Evolutionary conservation across 352 stramenopile genomes (phyloP), one percentile per base, ranked within the genome.

Genomic region (Thalassiosira exigua): DNA sequence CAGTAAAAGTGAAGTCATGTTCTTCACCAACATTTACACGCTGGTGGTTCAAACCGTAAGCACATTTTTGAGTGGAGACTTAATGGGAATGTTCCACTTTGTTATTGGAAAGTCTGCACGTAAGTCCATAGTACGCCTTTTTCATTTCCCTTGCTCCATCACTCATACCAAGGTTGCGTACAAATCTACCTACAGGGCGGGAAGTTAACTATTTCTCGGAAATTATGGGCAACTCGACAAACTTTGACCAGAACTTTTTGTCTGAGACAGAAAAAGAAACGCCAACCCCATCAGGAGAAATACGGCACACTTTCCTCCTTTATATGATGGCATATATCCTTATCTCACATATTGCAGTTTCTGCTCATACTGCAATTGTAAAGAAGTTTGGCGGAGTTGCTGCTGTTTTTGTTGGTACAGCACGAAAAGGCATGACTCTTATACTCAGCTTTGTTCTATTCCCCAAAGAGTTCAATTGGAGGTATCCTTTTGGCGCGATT

Each of bases 1-100:
- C 2, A 75, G 51, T 39, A 83, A 83, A 51, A 78, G 67, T 36
- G 89, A 94, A 72, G 89, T 94, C 1, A 94, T 90, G 32, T 92
- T 95, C 56, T 95, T 84, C 66, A 95, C 90, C 4, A 96, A 96
- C 71, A 79, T 94, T 7, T 91, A 95, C 24, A 93, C 90, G 14
- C 61, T 96, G 9, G 78, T 92, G n/a, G 82, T 81, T 48, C 94
- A 95, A 81, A 92, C 89, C 14, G 33, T 89, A 7, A 92, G 86
- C 22, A 91, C 91, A 14, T 73, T 85, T 0, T 48, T 89, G 3
- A 94, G 82, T 56, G 92, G 92, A 24, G 91, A 95, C 83, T 75
- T 96, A 59, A 65, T 86, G 14, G 87, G 80, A 56, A 80, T 91
- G 7, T 75, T 93, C 54, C 29, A 69, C 46, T 91, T 92, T 74